These are phyloP conservation scores for Lyophyllum atratum DNA, from an alignment of 768 basidiomycete species.

Conservation along the genomic window DNA sequence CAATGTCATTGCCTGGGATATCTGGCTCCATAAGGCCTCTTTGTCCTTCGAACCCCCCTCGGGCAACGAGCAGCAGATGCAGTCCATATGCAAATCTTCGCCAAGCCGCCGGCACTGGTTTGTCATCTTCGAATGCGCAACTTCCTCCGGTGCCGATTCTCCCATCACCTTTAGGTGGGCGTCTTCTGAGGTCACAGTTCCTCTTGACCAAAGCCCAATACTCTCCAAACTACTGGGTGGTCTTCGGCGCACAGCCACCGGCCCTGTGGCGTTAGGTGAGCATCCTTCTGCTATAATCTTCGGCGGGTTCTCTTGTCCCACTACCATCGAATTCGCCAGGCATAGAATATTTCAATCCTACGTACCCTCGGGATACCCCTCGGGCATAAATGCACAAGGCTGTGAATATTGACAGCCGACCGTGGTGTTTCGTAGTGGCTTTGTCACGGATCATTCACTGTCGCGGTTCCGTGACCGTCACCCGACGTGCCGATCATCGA, in stretches of 20 bases:
- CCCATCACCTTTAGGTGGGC: background rate
- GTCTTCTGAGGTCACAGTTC: conserved; percentile 4
- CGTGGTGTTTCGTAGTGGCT: background rate
- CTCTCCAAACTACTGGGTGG: background rate
- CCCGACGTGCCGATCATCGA: too few relatives aligned
- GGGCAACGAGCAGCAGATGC: background rate
- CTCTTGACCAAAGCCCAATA: background rate
- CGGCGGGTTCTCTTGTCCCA: too few relatives aligned
- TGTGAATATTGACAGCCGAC: background rate
- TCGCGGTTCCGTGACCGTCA: too few relatives aligned
- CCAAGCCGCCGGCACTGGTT: conserved; percentile 4
- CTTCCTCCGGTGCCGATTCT: conserved; percentile 6
- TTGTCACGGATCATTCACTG: background rate
- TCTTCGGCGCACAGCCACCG: conserved; percentile 28
- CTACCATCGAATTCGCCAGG: too few relatives aligned
- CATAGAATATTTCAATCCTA: too few relatives aligned
- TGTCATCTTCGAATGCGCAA: background rate
- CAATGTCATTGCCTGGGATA: conserved; percentile 3
- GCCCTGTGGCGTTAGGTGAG: conserved; percentile 22
- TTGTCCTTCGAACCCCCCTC: background rate
- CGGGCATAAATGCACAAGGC: background rate
- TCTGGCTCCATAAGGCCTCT: background rate
- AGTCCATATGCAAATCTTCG: background rate
- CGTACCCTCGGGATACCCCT: background rate
- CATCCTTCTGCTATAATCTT: conserved; percentile 6